These are phyloP conservation scores for Pythium folliculosum DNA, from an alignment of 352 stramenopile species.

Conservation along the genomic window DNA sequence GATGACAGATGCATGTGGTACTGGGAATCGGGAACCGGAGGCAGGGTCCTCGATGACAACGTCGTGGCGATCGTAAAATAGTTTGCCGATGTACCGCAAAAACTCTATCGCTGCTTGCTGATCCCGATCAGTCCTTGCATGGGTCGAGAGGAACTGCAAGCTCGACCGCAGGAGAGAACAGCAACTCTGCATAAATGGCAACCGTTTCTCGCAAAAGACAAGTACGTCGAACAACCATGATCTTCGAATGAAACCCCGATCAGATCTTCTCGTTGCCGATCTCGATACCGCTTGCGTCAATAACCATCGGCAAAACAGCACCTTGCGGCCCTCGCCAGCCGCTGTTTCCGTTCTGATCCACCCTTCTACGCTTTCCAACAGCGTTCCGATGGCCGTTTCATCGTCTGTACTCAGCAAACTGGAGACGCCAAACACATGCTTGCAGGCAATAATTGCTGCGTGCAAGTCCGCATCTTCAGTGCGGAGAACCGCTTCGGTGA, in stretches of 20 bases:
- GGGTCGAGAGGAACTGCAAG: constrained; percentile 1
- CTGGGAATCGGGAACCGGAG: constrained; percentile 14
- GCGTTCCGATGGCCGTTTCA: constrained; percentile 1
- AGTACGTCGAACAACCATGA: constrained; percentile 68
- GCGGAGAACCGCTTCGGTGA: neutral
- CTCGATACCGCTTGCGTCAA: constrained; percentile 4
- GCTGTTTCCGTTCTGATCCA: constrained; percentile 3
- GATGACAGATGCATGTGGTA: constrained; percentile 23
- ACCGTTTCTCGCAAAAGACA: constrained; percentile 40
- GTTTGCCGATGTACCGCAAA: constrained; percentile 11
- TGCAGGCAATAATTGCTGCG: constrained; percentile 11
- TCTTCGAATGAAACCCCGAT: constrained; percentile 19
- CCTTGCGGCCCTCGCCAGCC: neutral
- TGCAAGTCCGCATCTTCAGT: constrained; percentile 3
- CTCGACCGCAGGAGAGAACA: constrained; percentile 35
- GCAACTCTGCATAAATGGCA: constrained; percentile 32
- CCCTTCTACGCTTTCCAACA: constrained; percentile 3
- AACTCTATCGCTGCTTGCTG: constrained; percentile 5
- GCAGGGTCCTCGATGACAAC: constrained; percentile 27
- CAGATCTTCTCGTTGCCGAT: neutral
- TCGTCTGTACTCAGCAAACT: constrained; percentile 20
- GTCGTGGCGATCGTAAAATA: constrained; percentile 34
- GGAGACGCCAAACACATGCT: constrained; percentile 28
- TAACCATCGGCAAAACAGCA: constrained; percentile 24
- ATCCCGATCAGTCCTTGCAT: constrained; percentile 21